Evolutionary conservation across 208 protist genomes (phyloP).

Genomic region (Crithidia mellificae): DNA sequence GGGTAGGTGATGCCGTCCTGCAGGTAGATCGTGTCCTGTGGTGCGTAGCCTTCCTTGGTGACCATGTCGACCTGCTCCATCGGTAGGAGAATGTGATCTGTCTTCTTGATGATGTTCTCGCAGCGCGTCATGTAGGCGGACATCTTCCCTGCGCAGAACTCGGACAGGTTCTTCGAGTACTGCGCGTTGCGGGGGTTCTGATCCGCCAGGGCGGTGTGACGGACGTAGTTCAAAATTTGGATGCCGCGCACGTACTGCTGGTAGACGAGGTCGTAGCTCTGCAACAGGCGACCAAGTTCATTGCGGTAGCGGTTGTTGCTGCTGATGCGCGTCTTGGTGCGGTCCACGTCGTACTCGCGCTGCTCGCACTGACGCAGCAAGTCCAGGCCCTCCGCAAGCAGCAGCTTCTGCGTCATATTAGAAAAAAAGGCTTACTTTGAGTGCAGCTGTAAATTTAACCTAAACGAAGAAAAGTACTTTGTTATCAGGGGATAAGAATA

Average conservation of each 20-base stretch:
- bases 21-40: constrained; percentile 51
- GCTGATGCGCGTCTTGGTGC: constrained; percentile 44
- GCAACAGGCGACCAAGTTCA: constrained; percentile 52
- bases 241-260: constrained; percentile 63
- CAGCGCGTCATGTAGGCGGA: constrained; percentile 74
- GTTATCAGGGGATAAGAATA: no score
- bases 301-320: constrained; percentile 42
- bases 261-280: constrained; percentile 63
- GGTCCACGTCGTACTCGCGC: constrained; percentile 71
- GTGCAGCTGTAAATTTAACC: no score
- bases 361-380: constrained; percentile 72
- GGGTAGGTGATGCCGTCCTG: constrained; percentile 47
- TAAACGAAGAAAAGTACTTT: no score
- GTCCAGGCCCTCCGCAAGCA: constrained; percentile 79
- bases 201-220: constrained; percentile 52
- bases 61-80: constrained; percentile 56
- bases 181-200: constrained; percentile 33
- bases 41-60: constrained; percentile 44
- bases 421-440: background rate
- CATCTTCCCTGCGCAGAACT: constrained; percentile 76
- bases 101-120: constrained; percentile 63
- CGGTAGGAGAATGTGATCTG: constrained; percentile 72
- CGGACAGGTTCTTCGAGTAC: constrained; percentile 55
- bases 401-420: constrained; percentile 71
- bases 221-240: constrained; percentile 81